These are phyloP conservation scores for Daldinia childiae DNA, from an alignment of 495 filamentous ascomycete genomes.

Conservation along the genomic window DNA sequence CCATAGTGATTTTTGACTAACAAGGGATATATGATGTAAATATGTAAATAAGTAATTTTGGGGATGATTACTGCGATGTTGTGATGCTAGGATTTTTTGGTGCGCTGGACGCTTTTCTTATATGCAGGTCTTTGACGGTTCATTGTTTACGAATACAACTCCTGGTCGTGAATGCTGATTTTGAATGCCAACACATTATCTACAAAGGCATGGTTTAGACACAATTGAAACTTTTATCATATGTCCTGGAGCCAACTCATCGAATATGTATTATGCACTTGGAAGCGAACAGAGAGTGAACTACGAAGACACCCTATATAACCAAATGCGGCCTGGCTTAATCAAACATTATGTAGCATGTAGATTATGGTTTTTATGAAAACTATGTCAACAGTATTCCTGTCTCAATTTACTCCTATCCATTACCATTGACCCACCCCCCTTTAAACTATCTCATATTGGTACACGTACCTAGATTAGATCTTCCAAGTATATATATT, in stretches of 20 bases:
- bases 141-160: background rate
- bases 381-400: too few species aligned
- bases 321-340: background rate
- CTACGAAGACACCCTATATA: background rate
- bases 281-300: background rate
- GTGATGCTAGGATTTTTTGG: background rate
- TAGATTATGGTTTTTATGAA: background rate
- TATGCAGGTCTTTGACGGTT: background rate
- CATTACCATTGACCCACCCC: too few species aligned
- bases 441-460: too few species aligned
- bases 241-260: background rate
- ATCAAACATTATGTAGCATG: background rate
- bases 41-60: background rate
- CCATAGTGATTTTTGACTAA: background rate
- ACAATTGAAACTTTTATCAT: background rate
- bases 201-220: background rate
- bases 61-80: background rate
- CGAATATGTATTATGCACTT: background rate
- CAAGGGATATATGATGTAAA: background rate
- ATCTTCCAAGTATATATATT: too few species aligned
- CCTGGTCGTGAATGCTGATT: background rate
- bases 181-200: background rate
- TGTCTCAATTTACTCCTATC: too few species aligned
- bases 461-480: too few species aligned
- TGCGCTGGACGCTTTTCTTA: background rate